Conservation (phyloP, 805 yeast species). For the Nadsonia fulvescens region DNA sequence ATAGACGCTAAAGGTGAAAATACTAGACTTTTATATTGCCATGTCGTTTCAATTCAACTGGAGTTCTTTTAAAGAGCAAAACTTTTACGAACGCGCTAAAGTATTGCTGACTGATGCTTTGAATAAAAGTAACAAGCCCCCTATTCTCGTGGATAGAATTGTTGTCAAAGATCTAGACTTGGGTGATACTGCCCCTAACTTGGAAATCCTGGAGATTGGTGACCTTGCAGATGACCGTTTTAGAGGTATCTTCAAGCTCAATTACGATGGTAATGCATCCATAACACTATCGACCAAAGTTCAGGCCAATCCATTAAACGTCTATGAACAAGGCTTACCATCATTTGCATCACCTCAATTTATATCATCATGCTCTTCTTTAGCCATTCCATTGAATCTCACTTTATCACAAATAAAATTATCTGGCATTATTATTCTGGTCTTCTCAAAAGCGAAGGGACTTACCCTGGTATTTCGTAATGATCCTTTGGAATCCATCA, state of each 20-base stretch:
- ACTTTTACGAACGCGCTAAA: constrained; percentile 41
- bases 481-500: constrained; percentile 72
- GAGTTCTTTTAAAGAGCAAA: constrained; percentile 52
- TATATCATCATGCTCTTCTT: constrained; percentile 43
- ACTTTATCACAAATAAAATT: constrained; percentile 53
- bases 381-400: constrained; percentile 64
- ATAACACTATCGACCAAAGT: constrained; percentile 55
- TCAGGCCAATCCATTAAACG: constrained; percentile 69
- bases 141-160: constrained; percentile 24
- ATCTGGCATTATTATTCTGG: constrained; percentile 70
- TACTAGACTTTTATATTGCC: constrained; percentile 1
- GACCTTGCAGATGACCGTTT: constrained; percentile 47
- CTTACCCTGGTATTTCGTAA: constrained; percentile 73
- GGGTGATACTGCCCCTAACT: constrained; percentile 56
- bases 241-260: constrained; percentile 45
- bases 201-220: constrained; percentile 64
- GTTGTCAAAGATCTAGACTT: constrained; percentile 49
- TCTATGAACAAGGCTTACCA: constrained; percentile 28
- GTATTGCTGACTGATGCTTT: constrained; percentile 16
- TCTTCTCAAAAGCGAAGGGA: constrained; percentile 66
- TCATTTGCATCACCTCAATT: constrained; percentile 52
- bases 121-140: constrained; percentile 17
- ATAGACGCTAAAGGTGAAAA: too few species aligned
- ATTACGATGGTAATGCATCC: constrained; percentile 57
- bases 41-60: constrained; percentile 48